Conservation (phyloP, 331 rosid genomes). For the Spiraea crenata region DNA sequence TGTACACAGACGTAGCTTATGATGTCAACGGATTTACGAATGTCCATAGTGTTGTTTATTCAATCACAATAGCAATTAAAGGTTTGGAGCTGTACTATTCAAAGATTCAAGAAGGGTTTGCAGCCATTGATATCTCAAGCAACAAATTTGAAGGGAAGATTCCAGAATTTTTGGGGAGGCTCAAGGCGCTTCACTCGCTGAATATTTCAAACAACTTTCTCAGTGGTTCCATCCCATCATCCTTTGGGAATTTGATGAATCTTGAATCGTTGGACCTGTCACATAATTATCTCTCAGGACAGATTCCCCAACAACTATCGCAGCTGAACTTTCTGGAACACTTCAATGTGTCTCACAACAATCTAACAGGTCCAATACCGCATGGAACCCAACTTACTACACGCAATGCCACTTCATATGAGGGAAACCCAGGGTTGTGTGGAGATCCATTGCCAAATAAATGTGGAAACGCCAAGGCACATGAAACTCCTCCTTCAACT, state of each 20-base stretch:
- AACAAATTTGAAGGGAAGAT: conserved; percentile 17
- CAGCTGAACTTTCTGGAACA: background rate
- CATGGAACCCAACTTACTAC: background rate
- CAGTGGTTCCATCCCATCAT: conserved; percentile 15
- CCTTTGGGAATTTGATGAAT: background rate
- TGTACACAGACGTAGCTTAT: no score
- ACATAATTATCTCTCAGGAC: conserved; percentile 4
- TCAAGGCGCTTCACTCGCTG: background rate
- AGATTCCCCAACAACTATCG: conserved; percentile 2
- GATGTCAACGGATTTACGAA: no score
- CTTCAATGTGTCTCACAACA: conserved; percentile 16
- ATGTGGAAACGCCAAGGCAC: background rate
- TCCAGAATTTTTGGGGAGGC: conserved; percentile 6
- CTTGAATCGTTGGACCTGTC: conserved; percentile 19
- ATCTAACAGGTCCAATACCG: conserved; percentile 12
- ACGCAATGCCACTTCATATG: background rate
- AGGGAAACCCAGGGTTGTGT: conserved; percentile 22
- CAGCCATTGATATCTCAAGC: conserved; percentile 14
- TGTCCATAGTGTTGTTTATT: rapidly evolving
- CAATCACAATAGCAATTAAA: background rate
- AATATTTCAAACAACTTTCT: conserved; percentile 14
- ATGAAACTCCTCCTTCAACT: background rate
- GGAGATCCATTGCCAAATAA: conserved; percentile 9
- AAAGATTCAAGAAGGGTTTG: background rate
- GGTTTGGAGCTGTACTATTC: background rate